These are phyloP conservation scores for Mitragyna speciosa DNA, from an alignment of 257 asterid species.

Conservation along the genomic window DNA sequence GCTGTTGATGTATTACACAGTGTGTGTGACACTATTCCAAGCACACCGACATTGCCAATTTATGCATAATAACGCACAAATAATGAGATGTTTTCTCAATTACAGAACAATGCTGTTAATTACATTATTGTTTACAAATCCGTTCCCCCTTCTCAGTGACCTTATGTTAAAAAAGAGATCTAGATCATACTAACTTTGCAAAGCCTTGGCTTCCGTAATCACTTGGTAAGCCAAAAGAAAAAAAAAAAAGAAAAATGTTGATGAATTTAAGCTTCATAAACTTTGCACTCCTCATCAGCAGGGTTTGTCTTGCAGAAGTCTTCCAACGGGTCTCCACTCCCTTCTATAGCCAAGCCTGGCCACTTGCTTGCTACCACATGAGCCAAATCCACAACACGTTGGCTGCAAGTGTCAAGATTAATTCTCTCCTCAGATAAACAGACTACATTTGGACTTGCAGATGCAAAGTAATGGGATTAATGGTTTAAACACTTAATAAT, in stretches of 20 bases:
- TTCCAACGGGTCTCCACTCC: constrained; percentile 83
- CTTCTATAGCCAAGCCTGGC: constrained; percentile 56
- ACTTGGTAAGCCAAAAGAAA: not conserved
- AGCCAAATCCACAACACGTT: constrained; percentile 92
- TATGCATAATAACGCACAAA: constrained; percentile 1
- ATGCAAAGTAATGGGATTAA: not conserved
- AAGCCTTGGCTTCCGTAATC: constrained; percentile 24
- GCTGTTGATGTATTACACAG: too few relatives aligned
- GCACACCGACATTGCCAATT: not conserved
- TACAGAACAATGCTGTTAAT: constrained; percentile 2
- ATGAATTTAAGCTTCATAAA: constrained; percentile 50
- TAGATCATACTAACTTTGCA: constrained; percentile 5
- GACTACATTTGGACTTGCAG: not conserved
- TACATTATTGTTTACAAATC: constrained; percentile 1
- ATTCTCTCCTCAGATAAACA: not conserved
- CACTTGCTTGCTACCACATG: constrained; percentile 81
- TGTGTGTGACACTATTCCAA: too few relatives aligned
- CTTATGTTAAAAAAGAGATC: constrained; percentile 5
- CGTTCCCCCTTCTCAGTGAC: constrained; percentile 12
- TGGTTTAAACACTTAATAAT: too few relatives aligned
- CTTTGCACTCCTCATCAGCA: constrained; percentile 88
- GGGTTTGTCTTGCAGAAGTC: constrained; percentile 74
- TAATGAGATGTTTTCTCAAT: constrained; percentile 8
- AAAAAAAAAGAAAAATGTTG: not conserved
- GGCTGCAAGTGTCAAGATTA: constrained; percentile 47